Base-by-base conservation (phyloP, 1,284 basidiomycete genomes). In the Puccinia triticina region DNA sequence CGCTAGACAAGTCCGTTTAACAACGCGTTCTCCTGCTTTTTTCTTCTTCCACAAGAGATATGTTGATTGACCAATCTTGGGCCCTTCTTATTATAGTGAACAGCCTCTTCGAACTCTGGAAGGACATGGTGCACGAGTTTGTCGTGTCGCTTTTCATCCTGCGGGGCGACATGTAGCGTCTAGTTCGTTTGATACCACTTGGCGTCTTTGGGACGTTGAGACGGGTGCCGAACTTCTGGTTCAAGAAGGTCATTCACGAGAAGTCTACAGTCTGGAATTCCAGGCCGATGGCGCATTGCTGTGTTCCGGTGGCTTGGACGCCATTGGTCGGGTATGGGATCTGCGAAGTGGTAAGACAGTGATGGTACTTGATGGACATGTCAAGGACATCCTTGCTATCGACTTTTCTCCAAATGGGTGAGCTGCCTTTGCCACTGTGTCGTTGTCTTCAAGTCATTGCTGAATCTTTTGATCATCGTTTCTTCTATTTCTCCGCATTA, bases 301-400 rank as follows among this genome's bases (percentile, higher is more conserved):
- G 21, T 95, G 94, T 26, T 96, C 95, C 0, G 97, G 95, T 55
- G 97, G 97, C 16, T 90, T 99, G 40, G 97, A 99, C 86, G 95
- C 95, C 0, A 95, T 99, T 85, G 97, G 95, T 0, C 92, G 97
- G 37, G 93, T 98, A 0, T 99, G 97, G 97, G 97, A 99, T 87
- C 86, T 96, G 40, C 91, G 97, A 69, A 97, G 96, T 8, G 97
- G 97, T 0, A 90, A 94, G 85, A 97, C 96, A 0, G 95, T 95
- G 0, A 98, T 99, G 96, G 94, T 99, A 1, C 91, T 99, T 26
- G 96, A 98, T 85, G 97, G 97, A 0, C 97, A 99, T 85, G 94
- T 96, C 2, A 92, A 96, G 87, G 93, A 95, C 84, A 96, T 99
- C 83, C 93, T 95, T 83, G 89, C 93, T 0, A 93, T 98, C 85